These are phyloP conservation scores for Starmerella tilneyi DNA, from an alignment of 805 yeast species.

Conservation along the genomic window DNA sequence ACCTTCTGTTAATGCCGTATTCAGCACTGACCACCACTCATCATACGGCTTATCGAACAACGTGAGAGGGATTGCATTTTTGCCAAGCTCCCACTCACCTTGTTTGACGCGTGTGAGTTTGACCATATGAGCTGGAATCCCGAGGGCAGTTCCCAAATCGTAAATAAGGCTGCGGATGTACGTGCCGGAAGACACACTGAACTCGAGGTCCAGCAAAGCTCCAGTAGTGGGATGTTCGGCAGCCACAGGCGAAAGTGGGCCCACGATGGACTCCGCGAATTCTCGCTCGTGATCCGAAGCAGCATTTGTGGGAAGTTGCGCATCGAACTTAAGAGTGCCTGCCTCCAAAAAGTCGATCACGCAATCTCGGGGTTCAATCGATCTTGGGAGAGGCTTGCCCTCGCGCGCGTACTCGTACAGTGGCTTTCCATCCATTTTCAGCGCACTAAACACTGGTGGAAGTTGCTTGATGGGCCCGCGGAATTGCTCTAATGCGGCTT, in stretches of 20 bases:
- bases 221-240: constrained; percentile 13
- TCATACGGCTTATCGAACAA: constrained; percentile 50
- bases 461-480: constrained; percentile 76
- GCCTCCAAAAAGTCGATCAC: constrained; percentile 46
- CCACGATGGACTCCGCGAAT: constrained; percentile 29
- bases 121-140: constrained; percentile 81
- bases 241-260: background rate
- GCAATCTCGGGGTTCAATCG: constrained; percentile 70
- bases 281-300: constrained; percentile 32
- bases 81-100: constrained; percentile 71
- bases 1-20: constrained; percentile 35
- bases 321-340: constrained; percentile 31
- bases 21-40: constrained; percentile 44
- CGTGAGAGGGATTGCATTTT: constrained; percentile 52
- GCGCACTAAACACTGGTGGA: constrained; percentile 91
- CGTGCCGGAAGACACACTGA: constrained; percentile 88
- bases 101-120: constrained; percentile 63
- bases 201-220: constrained; percentile 52
- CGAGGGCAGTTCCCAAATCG: constrained; percentile 75
- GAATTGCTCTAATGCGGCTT: constrained; percentile 45
- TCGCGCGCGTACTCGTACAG: constrained; percentile 88
- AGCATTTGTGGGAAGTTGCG: constrained; percentile 26
- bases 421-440: constrained; percentile 90
- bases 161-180: constrained; percentile 83
- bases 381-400: constrained; percentile 71